Evolutionary conservation across 2,329 filamentous ascomycete genomes (phyloP).

Genomic region (Thielaviopsis punctulata): DNA sequence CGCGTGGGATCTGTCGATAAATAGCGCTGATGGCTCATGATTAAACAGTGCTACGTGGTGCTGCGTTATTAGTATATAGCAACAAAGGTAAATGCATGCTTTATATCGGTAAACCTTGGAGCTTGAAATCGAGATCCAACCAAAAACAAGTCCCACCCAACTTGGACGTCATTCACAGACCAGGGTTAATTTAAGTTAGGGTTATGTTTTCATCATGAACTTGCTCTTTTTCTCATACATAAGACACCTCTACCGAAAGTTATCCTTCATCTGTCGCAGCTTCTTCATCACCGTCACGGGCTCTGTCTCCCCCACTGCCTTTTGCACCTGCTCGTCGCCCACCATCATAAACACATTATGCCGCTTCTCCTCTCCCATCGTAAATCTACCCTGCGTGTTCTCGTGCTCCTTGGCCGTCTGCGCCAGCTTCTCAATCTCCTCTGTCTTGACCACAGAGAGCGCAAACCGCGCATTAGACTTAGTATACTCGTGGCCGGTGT

Average conservation of each 20-base stretch:
- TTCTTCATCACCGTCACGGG: slow-evolving; percentile 72
- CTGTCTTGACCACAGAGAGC: slow-evolving; percentile 54
- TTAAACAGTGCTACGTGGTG: too few relatives aligned
- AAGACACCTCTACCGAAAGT: slow-evolving; percentile 33
- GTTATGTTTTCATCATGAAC: slow-evolving; percentile 18
- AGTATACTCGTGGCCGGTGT: slow-evolving; percentile 95
- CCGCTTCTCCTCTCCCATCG: slow-evolving; percentile 91
- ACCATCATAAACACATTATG: slow-evolving; percentile 97
- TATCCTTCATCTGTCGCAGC: slow-evolving; percentile 82
- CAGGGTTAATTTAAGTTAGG: neutral
- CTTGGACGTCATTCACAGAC: neutral
- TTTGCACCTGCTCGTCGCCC: slow-evolving; percentile 65
- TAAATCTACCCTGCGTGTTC: slow-evolving; percentile 89
- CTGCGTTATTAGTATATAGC: neutral
- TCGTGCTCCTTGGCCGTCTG: slow-evolving; percentile 62
- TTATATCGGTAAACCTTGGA: too few relatives aligned
- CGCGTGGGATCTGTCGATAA: slow-evolving; percentile 42
- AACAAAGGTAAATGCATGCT: too few relatives aligned
- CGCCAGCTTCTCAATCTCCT: slow-evolving; percentile 60
- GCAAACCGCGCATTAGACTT: slow-evolving; percentile 87
- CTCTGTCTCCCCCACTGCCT: slow-evolving; percentile 63
- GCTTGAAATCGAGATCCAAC: too few relatives aligned
- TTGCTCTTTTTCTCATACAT: too few relatives aligned
- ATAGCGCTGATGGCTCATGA: slow-evolving; percentile 42
- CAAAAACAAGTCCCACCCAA: too few relatives aligned